phyloP scores from a whole-genome alignment of 495 filamentous ascomycete genomes.

The Penicillium tannophilum region DNA sequence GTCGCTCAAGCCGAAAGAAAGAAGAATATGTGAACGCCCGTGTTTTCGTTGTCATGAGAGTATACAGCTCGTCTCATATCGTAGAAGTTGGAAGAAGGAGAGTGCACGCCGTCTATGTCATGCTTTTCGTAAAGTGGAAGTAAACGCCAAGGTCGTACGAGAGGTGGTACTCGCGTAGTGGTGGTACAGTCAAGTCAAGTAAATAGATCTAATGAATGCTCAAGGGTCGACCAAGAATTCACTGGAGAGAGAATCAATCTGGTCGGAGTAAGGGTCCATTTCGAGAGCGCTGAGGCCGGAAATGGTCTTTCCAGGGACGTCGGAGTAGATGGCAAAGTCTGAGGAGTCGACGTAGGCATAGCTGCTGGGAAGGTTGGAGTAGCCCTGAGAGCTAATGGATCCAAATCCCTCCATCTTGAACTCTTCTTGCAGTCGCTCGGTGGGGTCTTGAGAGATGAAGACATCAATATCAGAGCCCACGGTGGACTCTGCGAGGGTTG shows the following conservation, averaged over 20 bases:
- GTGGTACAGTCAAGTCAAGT: constrained; percentile 10
- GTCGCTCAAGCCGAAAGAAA: constrained; percentile 20
- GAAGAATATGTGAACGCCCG: constrained; percentile 19
- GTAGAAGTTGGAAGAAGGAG: constrained; percentile 19
- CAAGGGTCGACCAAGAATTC: constrained; percentile 32
- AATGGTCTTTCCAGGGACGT: constrained; percentile 40
- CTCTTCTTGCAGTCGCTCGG: constrained; percentile 38
- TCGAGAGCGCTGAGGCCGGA: constrained; percentile 30
- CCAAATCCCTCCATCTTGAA: constrained; percentile 30
- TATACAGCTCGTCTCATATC: constrained; percentile 32
- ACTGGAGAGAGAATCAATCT: constrained; percentile 31
- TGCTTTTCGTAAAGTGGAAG: constrained; percentile 12
- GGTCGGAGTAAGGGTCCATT: constrained; percentile 38
- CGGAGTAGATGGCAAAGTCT: constrained; percentile 36
- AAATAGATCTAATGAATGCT: not conserved
- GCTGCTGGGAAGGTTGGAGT: constrained; percentile 28
- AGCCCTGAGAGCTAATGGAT: constrained; percentile 29
- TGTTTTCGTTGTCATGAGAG: constrained; percentile 24
- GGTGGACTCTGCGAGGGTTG: constrained; percentile 42
- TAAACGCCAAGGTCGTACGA: constrained; percentile 9
- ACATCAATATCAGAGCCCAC: constrained; percentile 49
- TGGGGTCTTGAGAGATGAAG: constrained; percentile 46
- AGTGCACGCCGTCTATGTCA: constrained; percentile 21
- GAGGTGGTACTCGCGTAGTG: constrained; percentile 1
- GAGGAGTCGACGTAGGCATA: constrained; percentile 31